Base-by-base conservation (phyloP, 257 asterid species). In the Primulina huaijiensis region DNA sequence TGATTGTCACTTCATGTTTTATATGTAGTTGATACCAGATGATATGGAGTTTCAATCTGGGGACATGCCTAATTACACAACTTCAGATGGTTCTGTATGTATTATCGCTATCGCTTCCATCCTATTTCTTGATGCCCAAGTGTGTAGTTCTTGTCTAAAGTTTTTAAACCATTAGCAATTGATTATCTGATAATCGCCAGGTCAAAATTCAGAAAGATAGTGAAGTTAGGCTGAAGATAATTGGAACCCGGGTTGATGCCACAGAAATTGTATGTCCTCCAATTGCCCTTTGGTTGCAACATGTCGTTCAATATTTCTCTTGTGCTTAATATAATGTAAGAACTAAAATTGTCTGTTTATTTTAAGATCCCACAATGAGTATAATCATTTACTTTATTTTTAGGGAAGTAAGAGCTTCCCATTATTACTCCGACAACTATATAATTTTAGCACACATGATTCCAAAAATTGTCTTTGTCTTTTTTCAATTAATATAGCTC, bases 41-140 rank as follows among this genome's bases (percentile, higher is more conserved):
- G 97, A 92, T 75, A 92, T 92, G 98, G 97, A 92, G 84, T 92
- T 92, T 70, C 98, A 92, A 70, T 77, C 98, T 34, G 97, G 98
- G 69, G 97, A 92, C 60, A 80, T 86, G 78, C 95, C 98, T 27
- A 88, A 88, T 77, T 92, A 92, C 79, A 92, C 98, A n/a, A 92
- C 98, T 27, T 90, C 98, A 11, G 95, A 90, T 74, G 96, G 96
- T 76, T 84, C 89, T 59, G 87, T 82, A 66, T 10, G 85, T 73
- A 21, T 29, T 79, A 82, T 34, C 21, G 64, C 27, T 38, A 29
- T 23, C 56, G 34, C 60, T 62, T 66, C 16, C 21, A 7, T 29
- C 40, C 19, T 70, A 50, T 31, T 34, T 38, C 70, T 21, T 67
- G 17, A 63, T 40, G 38, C 31, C 43, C 81, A 72, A 10, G 7